Base-by-base conservation (phyloP, 1,139 yeast species). In the Nakaseomyces bracarensis region DNA sequence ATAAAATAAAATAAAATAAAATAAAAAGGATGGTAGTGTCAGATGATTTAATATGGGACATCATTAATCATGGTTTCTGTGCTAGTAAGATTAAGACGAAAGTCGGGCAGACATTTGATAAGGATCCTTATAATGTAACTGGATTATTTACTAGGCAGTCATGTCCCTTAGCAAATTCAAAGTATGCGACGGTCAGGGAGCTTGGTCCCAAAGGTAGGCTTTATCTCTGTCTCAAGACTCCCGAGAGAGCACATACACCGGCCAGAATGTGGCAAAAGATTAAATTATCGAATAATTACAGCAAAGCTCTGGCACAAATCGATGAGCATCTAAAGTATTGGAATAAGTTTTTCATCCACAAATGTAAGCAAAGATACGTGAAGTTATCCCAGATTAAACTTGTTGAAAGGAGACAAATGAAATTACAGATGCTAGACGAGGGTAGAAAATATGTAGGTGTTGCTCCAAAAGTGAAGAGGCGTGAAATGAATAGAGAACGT, bases 221-320 rank as follows among this genome's bases (percentile, higher is more conserved):
- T 37, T 91, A 87, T 59, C 71, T 91, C 30, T 91, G 91, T 67
- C 91, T 91, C 91, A 91, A 91, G 63, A 91, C 97, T 0, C 95
- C 95, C 1, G 98, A 91, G 69, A 77, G 98, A 66, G 93, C 95
- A 19, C 98, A 91, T 61, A 83, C 86, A 54, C 98, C 98, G 10
- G 77, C 84, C 38, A 82, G 83, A 57, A 69, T 85, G 64, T 91
- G 98, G 98, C 96, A 91, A 65, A 74, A 97, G 56, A 80, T 91
- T 60, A 81, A 81, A 61, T 71, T 91, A 47, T 83, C 93, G 44
- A 86, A 85, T 61, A 89, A 91, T 63, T 91, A 87, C 61, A 74
- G 81, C 43, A 82, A 75, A 59, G 97, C 98, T 5, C 72, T 91
- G 55, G 74, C 74, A 51, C 98, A 91, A 65, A 77, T 91, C 47